Evolutionary conservation across 768 basidiomycete genomes (phyloP).

Genomic region (Leccinum imitatum): DNA sequence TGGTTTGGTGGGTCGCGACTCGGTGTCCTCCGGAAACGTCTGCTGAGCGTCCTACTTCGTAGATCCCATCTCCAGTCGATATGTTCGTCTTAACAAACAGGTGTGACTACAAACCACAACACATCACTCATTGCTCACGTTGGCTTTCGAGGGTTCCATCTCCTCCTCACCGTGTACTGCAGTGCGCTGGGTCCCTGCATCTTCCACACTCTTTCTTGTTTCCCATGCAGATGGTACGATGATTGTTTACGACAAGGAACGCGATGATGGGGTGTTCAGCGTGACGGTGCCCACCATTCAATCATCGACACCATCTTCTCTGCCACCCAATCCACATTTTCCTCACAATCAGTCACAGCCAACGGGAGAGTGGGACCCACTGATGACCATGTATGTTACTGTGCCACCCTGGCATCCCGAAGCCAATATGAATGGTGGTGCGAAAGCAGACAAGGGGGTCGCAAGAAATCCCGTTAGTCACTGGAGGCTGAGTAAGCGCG

Average conservation of each 20-base stretch:
- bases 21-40: conserved; percentile 3
- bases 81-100: conserved; percentile 87
- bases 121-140: conserved; percentile 11
- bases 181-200: conserved; percentile 85
- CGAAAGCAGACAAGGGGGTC: conserved; percentile 60
- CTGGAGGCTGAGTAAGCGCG: conserved; percentile 74
- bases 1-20: conserved; percentile 75
- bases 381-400: conserved; percentile 73
- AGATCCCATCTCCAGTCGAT: conserved; percentile 82
- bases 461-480: conserved; percentile 89
- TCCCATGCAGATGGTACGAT: conserved; percentile 90
- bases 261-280: conserved; percentile 78
- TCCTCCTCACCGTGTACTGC: conserved; percentile 81
- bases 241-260: conserved; percentile 87
- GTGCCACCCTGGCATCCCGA: conserved; percentile 86
- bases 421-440: conserved; percentile 28
- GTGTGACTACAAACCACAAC: conserved; percentile 35
- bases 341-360: conserved; percentile 28
- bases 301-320: conserved; percentile 29
- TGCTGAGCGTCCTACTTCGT: conserved; percentile 7
- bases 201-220: conserved; percentile 77
- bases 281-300: conserved; percentile 50
- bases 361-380: conserved; percentile 68
- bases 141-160: conserved; percentile 60
- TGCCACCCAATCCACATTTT: conserved; percentile 26